Conservation (phyloP, 495 filamentous ascomycete species). For the Recurvomyces mirabilis region DNA sequence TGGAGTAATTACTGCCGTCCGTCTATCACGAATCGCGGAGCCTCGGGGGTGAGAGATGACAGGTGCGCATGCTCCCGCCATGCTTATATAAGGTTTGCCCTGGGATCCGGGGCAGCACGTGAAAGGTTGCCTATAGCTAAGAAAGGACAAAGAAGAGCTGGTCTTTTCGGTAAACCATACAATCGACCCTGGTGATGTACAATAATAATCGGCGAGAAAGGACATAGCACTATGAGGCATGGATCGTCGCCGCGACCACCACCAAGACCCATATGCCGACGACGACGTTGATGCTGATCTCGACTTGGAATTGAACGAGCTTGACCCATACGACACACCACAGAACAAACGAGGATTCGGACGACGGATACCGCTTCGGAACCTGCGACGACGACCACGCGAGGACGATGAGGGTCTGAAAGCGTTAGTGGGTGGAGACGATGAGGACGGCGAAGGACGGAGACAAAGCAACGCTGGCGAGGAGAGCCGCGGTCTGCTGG, state of each 20-base stretch:
- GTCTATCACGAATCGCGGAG: too few species aligned
- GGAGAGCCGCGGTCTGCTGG: neutral
- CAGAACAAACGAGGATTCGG: slow-evolving; percentile 19
- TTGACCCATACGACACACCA: slow-evolving; percentile 26
- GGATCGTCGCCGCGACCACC: slow-evolving; percentile 17
- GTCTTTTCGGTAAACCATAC: too few species aligned
- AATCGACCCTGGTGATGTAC: too few species aligned
- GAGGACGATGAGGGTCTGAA: slow-evolving; percentile 16
- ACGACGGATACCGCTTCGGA: slow-evolving; percentile 30
- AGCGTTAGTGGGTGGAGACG: slow-evolving; percentile 28
- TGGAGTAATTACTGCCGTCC: too few species aligned
- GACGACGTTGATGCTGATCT: slow-evolving; percentile 28
- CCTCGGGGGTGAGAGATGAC: neutral
- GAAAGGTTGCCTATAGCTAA: too few species aligned
- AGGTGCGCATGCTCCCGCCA: too few species aligned
- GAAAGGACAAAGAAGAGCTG: too few species aligned
- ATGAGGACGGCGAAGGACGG: slow-evolving; percentile 20
- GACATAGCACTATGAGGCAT: slow-evolving; percentile 23
- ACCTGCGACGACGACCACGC: slow-evolving; percentile 20
- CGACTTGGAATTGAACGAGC: slow-evolving; percentile 30
- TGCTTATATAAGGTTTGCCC: neutral
- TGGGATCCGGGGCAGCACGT: too few species aligned
- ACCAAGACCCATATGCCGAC: slow-evolving; percentile 19
- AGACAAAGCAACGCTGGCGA: neutral
- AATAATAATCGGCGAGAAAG: too few species aligned